Evolutionary conservation across 2,329 filamentous ascomycete genomes (phyloP), one percentile per base, ranked within the genome.

Genomic region (Cytospora mali): DNA sequence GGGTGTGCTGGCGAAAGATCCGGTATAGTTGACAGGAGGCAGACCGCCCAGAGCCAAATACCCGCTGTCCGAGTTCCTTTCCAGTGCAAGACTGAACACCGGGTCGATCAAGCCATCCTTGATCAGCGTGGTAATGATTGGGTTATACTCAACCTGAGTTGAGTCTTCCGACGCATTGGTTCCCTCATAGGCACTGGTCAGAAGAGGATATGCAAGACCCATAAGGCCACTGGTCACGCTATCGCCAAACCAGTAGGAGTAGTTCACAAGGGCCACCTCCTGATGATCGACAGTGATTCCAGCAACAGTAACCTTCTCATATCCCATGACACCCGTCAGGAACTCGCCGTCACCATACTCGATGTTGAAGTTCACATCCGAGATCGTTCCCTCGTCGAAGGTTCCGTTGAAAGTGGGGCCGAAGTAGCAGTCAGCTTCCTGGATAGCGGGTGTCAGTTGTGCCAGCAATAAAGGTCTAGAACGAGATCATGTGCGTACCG

Each of bases 91-190:
- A 66, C 76, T 79, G 73, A 83, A 84, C 11, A 81, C 68, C 0
- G 80, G 76, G 0, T 75, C 67, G 9, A 80, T 76, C 14, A 77
- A 68, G 25, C 76, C 73, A 31, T 78, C 68, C 57, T 76, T 71
- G 66, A 76, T 78, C 77, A 85, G 79, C 39, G 73, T 80, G 9
- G 75, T 79, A 66, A 85, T 78, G n/a, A 85, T 68, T 0, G 82
- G 79, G 58, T 79, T 75, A 71, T 85, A 85, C 0, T 70, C 61
- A 3, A 72, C 60, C n/a, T 70, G 70, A 50, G 14, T 2, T 7
- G 58, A 51, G 28, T 53, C 53, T 11, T 23, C 31, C 9, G 27
- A 33, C 48, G 58, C 52, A 57, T 67, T 65, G 6, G 61, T 69
- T 62, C 66, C 66, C 33, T 74, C 71, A 2, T 77, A 75, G 16